phyloP scores from a whole-genome alignment of 2,329 filamentous ascomycete species.

The Talaromyces piceae region DNA sequence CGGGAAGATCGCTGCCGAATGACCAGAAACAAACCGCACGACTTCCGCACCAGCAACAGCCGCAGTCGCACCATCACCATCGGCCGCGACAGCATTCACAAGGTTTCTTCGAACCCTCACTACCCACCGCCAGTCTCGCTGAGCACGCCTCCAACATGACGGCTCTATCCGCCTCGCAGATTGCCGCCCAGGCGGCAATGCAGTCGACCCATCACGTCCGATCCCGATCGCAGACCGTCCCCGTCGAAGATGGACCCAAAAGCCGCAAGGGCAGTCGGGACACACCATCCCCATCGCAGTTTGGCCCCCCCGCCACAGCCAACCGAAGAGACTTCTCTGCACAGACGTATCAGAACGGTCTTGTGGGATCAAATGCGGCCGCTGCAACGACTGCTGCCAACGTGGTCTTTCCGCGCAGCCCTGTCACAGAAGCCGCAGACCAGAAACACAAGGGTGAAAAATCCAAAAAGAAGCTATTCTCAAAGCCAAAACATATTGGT shows the following conservation, averaged over 20 bases:
- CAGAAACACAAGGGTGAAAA: slow-evolving; percentile 50
- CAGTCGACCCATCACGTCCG: slow-evolving; percentile 39
- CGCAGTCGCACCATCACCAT: slow-evolving; percentile 31
- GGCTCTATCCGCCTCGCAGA: slow-evolving; percentile 52
- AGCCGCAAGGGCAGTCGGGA: slow-evolving; percentile 24
- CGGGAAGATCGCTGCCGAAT: slow-evolving; percentile 3
- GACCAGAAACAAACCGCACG: slow-evolving; percentile 30
- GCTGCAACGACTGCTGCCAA: slow-evolving; percentile 58
- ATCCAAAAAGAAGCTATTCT: slow-evolving; percentile 61
- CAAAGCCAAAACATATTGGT: slow-evolving; percentile 57
- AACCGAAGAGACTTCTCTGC: slow-evolving; percentile 16
- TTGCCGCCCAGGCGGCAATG: slow-evolving; percentile 61
- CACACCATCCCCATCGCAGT: slow-evolving; percentile 27
- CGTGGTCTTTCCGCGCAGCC: slow-evolving; percentile 49
- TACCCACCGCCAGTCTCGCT: slow-evolving; percentile 46
- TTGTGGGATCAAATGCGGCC: slow-evolving; percentile 43
- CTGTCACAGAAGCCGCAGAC: slow-evolving; percentile 19
- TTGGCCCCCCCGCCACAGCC: slow-evolving; percentile 19
- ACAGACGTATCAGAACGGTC: slow-evolving; percentile 43
- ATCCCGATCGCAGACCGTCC: slow-evolving; percentile 51
- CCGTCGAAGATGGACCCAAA: slow-evolving; percentile 27
- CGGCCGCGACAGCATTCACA: slow-evolving; percentile 51
- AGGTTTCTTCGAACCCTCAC: slow-evolving; percentile 60
- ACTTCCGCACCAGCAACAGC: slow-evolving; percentile 13
- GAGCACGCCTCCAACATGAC: slow-evolving; percentile 35